A percentile compares a stretch with the other conserved stretches of the same genome.
Evolutionary conservation across 2,329 filamentous ascomycete species (phyloP).

Genomic region (Dactylellina parvicollis): DNA sequence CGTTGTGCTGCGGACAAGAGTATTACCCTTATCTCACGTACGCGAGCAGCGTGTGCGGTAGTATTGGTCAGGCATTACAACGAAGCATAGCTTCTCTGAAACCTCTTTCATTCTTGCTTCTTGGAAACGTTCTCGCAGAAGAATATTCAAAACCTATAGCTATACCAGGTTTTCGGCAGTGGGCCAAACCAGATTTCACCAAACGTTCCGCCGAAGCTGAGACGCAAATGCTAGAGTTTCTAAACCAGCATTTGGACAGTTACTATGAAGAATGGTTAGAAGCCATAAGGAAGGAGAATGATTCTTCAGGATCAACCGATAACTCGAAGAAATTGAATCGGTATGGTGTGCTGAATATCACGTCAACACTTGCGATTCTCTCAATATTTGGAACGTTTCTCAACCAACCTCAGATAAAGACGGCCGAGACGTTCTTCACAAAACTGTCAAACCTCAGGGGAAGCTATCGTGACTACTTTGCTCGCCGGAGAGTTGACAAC

Average conservation of each 20-base stretch:
- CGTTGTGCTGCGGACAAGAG: slow-evolving; percentile 73
- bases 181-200: slow-evolving; percentile 30
- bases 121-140: slow-evolving; percentile 43
- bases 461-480: slow-evolving; percentile 30
- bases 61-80: slow-evolving; percentile 38
- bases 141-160: slow-evolving; percentile 10
- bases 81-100: slow-evolving; percentile 46
- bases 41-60: slow-evolving; percentile 61
- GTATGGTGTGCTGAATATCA: slow-evolving; percentile 17
- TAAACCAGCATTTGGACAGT: slow-evolving; percentile 31
- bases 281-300: background rate
- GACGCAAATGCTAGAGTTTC: slow-evolving; percentile 44
- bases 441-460: slow-evolving; percentile 22
- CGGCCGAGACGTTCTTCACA: slow-evolving; percentile 35
- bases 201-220: slow-evolving; percentile 41
- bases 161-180: slow-evolving; percentile 8
- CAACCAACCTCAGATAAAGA: slow-evolving; percentile 35
- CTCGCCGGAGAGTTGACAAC: slow-evolving; percentile 2
- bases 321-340: slow-evolving; percentile 6
- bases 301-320: too few species aligned
- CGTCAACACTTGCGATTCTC: slow-evolving; percentile 17
- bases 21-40: slow-evolving; percentile 72
- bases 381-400: slow-evolving; percentile 45
- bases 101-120: slow-evolving; percentile 47
- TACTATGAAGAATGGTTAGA: slow-evolving; percentile 35